phyloP scores from a whole-genome alignment of 768 basidiomycete species.

The Suillus weaverae region DNA sequence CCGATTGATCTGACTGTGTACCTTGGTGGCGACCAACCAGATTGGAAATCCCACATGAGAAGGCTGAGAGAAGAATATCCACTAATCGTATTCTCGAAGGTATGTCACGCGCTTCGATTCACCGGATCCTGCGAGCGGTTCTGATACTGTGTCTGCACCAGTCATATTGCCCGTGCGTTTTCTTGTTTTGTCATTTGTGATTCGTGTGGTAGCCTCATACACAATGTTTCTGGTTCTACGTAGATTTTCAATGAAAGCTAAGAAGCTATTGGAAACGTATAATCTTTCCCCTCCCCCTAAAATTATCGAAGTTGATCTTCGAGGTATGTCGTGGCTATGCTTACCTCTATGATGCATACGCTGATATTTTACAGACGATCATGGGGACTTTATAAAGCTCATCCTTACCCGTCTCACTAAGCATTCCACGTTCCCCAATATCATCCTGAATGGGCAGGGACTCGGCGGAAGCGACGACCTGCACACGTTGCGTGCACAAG shows the following conservation, averaged over 20 bases:
- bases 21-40: conserved; percentile 27
- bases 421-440: conserved; percentile 74
- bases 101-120: conserved; percentile 28
- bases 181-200: background rate
- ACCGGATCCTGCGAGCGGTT: background rate
- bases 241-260: conserved; percentile 33
- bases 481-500: conserved; percentile 42
- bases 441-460: conserved; percentile 61
- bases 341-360: conserved; percentile 1
- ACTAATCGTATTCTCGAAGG: conserved; percentile 82
- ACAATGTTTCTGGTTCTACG: background rate
- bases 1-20: conserved; percentile 56
- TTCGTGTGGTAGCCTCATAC: background rate
- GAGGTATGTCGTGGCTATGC: conserved; percentile 42
- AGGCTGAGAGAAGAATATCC: conserved; percentile 53
- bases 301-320: conserved; percentile 73
- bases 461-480: conserved; percentile 70
- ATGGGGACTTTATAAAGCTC: conserved; percentile 57
- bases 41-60: conserved; percentile 41
- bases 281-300: conserved; percentile 63
- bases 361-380: conserved; percentile 48
- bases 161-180: conserved; percentile 75
- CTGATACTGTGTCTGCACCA: conserved; percentile 25
- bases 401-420: conserved; percentile 66
- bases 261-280: conserved; percentile 56